phyloP scores from a whole-genome alignment of 1,284 basidiomycete species.

The Papiliotrema laurentii region DNA sequence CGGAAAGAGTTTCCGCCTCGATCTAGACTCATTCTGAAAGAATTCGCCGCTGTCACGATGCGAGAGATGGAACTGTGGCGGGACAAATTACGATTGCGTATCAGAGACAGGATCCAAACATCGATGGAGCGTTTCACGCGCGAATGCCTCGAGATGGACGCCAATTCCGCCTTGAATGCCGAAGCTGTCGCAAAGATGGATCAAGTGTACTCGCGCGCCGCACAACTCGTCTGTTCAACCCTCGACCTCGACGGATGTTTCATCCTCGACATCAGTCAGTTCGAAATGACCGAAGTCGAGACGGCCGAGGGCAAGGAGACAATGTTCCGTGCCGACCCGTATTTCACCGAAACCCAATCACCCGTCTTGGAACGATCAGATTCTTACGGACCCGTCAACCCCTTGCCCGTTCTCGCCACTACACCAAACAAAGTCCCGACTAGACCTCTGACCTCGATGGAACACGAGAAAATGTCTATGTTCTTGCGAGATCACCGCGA shows the following conservation, averaged over 20 bases:
- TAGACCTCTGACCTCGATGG: constrained; percentile 57
- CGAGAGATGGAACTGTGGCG: constrained; percentile 92
- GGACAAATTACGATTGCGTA: constrained; percentile 88
- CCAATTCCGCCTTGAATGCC: constrained; percentile 26
- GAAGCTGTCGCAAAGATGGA: constrained; percentile 60
- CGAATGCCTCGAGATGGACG: constrained; percentile 89
- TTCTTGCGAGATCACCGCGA: constrained; percentile 75
- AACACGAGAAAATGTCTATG: constrained; percentile 65
- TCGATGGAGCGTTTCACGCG: constrained; percentile 96
- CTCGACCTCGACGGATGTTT: constrained; percentile 87
- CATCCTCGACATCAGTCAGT: constrained; percentile 85
- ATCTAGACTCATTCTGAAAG: constrained; percentile 85
- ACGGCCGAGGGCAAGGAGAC: constrained; percentile 39
- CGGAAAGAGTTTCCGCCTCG: constrained; percentile 80
- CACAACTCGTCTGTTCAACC: constrained; percentile 79
- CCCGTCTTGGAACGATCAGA: constrained; percentile 33
- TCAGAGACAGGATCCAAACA: constrained; percentile 84
- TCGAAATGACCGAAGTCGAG: constrained; percentile 70
- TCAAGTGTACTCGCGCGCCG: constrained; percentile 78
- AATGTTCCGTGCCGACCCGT: constrained; percentile 51
- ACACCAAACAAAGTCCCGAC: constrained; percentile 25
- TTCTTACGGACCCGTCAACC: constrained; percentile 29
- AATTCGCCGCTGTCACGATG: constrained; percentile 88
- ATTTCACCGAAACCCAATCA: constrained; percentile 15
- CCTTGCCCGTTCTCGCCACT: constrained; percentile 36